phyloP scores from a whole-genome alignment of 208 protist genomes.

The Trypanosoma vivax region DNA sequence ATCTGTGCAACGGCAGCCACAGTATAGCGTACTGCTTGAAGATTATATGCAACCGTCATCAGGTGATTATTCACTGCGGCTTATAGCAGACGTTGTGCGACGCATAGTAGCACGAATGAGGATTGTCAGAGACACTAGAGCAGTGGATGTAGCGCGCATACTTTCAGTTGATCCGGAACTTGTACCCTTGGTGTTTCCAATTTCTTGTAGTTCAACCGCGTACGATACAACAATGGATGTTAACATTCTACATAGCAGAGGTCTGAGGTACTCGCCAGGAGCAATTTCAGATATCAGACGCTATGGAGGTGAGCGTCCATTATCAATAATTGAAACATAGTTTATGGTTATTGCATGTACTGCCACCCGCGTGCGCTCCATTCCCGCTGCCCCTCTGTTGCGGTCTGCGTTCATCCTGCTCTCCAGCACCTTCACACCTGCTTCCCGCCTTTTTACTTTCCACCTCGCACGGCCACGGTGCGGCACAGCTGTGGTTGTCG shows the following conservation, averaged over 20 bases:
- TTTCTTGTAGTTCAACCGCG: background rate
- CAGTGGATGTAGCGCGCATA: slow-evolving; percentile 2
- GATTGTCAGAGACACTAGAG: background rate
- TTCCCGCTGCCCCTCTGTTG: too few relatives aligned
- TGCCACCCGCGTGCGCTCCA: too few relatives aligned
- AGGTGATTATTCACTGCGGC: slow-evolving; percentile 41
- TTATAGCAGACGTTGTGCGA: slow-evolving; percentile 38
- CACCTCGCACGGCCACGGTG: too few relatives aligned
- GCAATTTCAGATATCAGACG: background rate
- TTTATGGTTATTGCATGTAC: too few relatives aligned
- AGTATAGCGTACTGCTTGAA: slow-evolving; percentile 51
- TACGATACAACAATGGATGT: too few relatives aligned
- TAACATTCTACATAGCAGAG: slow-evolving; percentile 2
- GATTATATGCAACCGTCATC: slow-evolving; percentile 56
- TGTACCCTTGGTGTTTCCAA: background rate
- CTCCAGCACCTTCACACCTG: too few relatives aligned
- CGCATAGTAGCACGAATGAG: slow-evolving; percentile 24
- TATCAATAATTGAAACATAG: background rate
- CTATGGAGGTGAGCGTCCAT: slow-evolving; percentile 19
- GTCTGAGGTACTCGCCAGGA: slow-evolving; percentile 20
- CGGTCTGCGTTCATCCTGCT: too few relatives aligned
- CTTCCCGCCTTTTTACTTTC: too few relatives aligned
- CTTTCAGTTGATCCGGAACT: slow-evolving; percentile 10
- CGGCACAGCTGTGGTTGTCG: too few relatives aligned
- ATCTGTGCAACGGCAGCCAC: slow-evolving; percentile 48